Base-by-base conservation (phyloP, 371 early-diverging fungal species). In the Circinella umbellata region DNA sequence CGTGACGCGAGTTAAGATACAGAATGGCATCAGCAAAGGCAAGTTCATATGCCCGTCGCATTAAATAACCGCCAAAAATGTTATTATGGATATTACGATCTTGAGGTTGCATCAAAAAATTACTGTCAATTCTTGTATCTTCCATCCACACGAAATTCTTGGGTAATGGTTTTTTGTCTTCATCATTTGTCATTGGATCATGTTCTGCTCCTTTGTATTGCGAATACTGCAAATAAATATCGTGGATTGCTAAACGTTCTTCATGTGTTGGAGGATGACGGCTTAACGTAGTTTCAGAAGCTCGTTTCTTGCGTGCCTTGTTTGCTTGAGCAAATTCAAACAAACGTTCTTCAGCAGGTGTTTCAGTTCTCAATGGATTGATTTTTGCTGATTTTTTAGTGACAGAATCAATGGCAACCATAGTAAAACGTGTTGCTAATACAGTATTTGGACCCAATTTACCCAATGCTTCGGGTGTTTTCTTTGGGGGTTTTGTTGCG, bases 1-100 rank as follows among this genome's bases (percentile, higher is more conserved):
- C 76, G 3, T 49, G 37, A 4, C 85, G 82, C 9, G 82, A 73
- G 14, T 86, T 81, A 39, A 87, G 79, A 61, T 88, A 93, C 9
- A 93, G 73, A 3, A 87, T 82, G 1, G 90, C 94, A 49, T 90
- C 90, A 20, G 92, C 83, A 80, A 86, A 93, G 3, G 93, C 95
- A 0, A 98, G 84, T 71, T 94, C 93, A 69, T 88, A 92, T 3
- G 93, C 94, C 57, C 91, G 82, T 46, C 90, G 88, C 92, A 93
- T 91, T 57, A 91, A 69, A 63, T 90, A 91, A 36, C 93, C 93
- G 68, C 98, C 98, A 88, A 98, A 98, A 53, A 98, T 93, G 76
- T 91, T 93, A 72, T 93, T 89, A 75, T 98, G 96, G 46, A 98
- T 90, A 70, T 98, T 98, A 53, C 97, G 90, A 61, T 95, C 92